Evolutionary conservation across 2,329 filamentous ascomycete genomes (phyloP), one percentile per base, ranked within the genome.

Genomic region (Fusarium miscanthi): DNA sequence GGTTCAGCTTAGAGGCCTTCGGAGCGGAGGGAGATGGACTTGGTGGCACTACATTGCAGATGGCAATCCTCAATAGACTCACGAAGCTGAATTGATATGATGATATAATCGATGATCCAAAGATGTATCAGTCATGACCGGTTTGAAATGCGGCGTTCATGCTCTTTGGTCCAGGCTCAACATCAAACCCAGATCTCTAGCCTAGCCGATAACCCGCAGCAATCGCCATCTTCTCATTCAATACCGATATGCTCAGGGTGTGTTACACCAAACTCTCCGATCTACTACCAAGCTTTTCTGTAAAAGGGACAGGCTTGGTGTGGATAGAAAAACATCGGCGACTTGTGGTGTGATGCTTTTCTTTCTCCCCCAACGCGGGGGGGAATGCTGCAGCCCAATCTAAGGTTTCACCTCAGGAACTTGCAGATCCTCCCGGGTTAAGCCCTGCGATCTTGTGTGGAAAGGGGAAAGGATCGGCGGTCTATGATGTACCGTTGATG

Each of bases 401-500:
- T 40, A 40, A 27, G 10, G 33, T 27, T 53, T 40, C n/a, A 27
- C 49, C 33, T 53, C 19, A 38, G 59, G 30, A 46, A 23, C n/a
- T 30, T 23, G 10, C 17, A 17, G 25, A 35, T 33, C 33, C 23
- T 30, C 49, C 49, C 23, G 19, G 2, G 2, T 40, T 35, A 23
- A 17, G 19, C 46, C n/a, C 27, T 17, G 14, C 11, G 27, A 35
- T 30, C 35, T 25, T 38, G n/a, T 59, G 14, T 23, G 8, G 6
- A 21, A 52, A 38, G 8, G 25, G 23, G 56, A 13, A 10, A 57
- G 14, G 69, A 72, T 72, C 48, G 16, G 17, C 31, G 6, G 3
- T 42, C 21, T 9, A 38, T 33, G 57, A 52, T 35, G n/a, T 25
- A 14, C 49, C n/a, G 21, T 41, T 37, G 52, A 25, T 33, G 31